A percentile compares a stretch with the other conserved stretches of the same genome.
phyloP scores from a whole-genome alignment of 1,284 basidiomycete species.

The Peniophora sp. region DNA sequence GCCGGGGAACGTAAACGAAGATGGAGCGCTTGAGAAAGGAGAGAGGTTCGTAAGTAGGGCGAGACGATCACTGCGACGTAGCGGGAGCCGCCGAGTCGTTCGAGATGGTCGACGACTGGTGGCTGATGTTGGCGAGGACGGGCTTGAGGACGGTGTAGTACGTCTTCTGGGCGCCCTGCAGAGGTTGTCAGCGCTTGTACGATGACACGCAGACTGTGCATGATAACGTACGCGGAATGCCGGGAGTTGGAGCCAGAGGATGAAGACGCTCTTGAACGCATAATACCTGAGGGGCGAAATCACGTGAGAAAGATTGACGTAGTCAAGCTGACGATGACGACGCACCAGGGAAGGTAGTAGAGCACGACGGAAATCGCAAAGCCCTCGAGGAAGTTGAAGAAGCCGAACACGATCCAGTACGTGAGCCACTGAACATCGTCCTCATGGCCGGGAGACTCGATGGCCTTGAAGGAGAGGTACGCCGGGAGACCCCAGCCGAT shows the following conservation, averaged over 20 bases:
- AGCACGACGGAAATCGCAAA: slow-evolving; percentile 68
- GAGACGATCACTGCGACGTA: slow-evolving; percentile 19
- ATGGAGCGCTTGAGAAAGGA: background rate
- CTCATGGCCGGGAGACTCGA: slow-evolving; percentile 64
- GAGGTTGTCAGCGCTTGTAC: slow-evolving; percentile 14
- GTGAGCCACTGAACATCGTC: slow-evolving; percentile 88
- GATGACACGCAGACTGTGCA: slow-evolving; percentile 1
- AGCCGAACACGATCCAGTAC: slow-evolving; percentile 83
- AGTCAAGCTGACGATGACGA: background rate
- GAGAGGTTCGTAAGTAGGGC: background rate
- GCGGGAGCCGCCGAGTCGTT: slow-evolving; percentile 37
- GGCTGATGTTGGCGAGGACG: slow-evolving; percentile 46
- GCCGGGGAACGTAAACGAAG: too few species aligned
- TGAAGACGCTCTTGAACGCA: slow-evolving; percentile 82
- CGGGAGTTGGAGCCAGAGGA: slow-evolving; percentile 82
- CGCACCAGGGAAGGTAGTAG: slow-evolving; percentile 72
- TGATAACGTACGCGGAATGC: slow-evolving; percentile 63
- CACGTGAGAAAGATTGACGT: background rate
- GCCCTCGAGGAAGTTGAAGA: slow-evolving; percentile 80
- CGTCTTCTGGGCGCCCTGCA: slow-evolving; percentile 65
- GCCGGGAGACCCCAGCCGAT: slow-evolving; percentile 81
- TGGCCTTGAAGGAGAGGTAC: slow-evolving; percentile 80
- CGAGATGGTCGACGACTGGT: slow-evolving; percentile 22
- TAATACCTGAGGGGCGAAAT: slow-evolving; percentile 43
- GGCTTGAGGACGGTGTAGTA: slow-evolving; percentile 68